Evolutionary conservation across 2,329 filamentous ascomycete species (phyloP), one percentile per base, ranked within the genome.

Genomic region (Penicillium concentricum): DNA sequence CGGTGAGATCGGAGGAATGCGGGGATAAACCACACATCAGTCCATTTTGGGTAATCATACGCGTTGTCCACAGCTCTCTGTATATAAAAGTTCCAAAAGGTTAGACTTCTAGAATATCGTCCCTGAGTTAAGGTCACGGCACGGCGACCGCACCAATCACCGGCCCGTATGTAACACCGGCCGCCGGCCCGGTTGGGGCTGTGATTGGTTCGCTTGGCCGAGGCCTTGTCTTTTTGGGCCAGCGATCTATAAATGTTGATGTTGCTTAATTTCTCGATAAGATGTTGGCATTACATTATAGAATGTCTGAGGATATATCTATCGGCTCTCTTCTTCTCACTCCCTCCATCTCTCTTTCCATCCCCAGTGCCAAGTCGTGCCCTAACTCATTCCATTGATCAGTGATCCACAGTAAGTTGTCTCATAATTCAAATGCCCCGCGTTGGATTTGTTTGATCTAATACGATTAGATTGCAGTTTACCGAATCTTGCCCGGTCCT

Each of bases 231-330:
- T 18, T 44, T 46, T 56, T 57, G 39, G 39, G 52, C 47, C 45
- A 32, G 49, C 53, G 61, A 66, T 66, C 64, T 66, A 65, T 66
- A 66, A 57, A 57, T 56, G 53, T 54, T 42, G 24, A 56, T 35
- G 43, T 28, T 53, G 59, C 34, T 51, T 58, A 20, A 50, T 56
- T 42, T 49, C 22, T 55, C 44, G 60, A 65, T 61, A 64, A 64
- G 54, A 58, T 58, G 53, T 61, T 49, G 52, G 52, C 53, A 62
- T 61, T 49, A 61, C 52, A 42, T 47, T 49, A 53, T 56, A 30
- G 26, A 41, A 22, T 28, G 7, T 35, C 38, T 32, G 38, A 44
- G 43, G 32, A 24, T 62, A 60, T 61, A 62, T 60, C 51, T 52
- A 45, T 13, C 15, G 20, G 30, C 32, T 51, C 58, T 42, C 47